A percentile compares a stretch with the other conserved stretches of the same genome.
Conservation (phyloP, 176 grass and related monocot genomes). For the Oryza australiensis region DNA sequence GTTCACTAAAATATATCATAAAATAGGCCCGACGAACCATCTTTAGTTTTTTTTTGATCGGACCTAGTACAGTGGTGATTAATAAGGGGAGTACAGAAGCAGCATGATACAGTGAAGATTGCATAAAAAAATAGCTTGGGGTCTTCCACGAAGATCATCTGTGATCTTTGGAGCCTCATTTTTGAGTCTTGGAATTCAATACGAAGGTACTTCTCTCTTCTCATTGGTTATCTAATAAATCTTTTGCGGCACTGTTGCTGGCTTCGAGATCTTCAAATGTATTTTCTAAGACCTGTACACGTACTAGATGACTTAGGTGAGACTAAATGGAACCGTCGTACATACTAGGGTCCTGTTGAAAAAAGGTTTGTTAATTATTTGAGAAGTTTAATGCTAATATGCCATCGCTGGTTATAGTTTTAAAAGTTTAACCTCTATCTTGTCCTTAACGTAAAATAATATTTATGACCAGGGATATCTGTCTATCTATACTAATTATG, state of each 20-base stretch:
- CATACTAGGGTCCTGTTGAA: too few species aligned
- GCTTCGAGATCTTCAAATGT: not conserved
- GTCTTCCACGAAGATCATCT: conserved; percentile 30
- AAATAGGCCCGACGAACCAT: too few species aligned
- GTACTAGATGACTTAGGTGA: not conserved
- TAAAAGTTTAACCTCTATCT: too few species aligned
- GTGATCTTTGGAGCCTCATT: conserved; percentile 14
- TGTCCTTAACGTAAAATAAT: too few species aligned
- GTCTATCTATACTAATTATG: too few species aligned
- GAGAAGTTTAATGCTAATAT: too few species aligned
- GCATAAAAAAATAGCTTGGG: not conserved
- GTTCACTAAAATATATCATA: too few species aligned
- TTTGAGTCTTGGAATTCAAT: not conserved
- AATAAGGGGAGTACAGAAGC: not conserved
- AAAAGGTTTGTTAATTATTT: too few species aligned
- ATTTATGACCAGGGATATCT: too few species aligned
- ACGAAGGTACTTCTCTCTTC: not conserved
- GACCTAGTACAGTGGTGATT: not conserved
- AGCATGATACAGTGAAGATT: not conserved
- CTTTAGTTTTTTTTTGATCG: too few species aligned
- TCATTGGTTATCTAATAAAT: not conserved
- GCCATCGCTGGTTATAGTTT: too few species aligned
- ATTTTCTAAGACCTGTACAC: not conserved
- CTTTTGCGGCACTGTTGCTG: not conserved
- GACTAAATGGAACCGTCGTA: too few species aligned